phyloP scores from a whole-genome alignment of 2,329 filamentous ascomycete species.

The Fonsecaea nubica region DNA sequence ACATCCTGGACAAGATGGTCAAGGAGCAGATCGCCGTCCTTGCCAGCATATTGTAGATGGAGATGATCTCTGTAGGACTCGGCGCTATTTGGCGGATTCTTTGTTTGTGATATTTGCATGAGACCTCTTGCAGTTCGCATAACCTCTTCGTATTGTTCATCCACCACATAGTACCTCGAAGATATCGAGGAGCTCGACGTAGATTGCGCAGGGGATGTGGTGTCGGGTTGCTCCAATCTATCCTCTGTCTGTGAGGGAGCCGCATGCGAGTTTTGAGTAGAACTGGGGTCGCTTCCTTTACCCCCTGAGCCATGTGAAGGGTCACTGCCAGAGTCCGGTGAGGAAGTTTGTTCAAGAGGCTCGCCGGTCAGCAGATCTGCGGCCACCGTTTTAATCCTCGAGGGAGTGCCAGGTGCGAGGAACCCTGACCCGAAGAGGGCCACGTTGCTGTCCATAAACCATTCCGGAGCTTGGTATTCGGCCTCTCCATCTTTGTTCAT shows the following conservation, averaged over 20 bases:
- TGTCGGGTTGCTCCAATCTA: conserved; percentile 1
- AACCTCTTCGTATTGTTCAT: conserved; percentile 37
- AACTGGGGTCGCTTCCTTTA: neutral
- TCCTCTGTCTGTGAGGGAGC: neutral
- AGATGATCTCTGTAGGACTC: conserved; percentile 62
- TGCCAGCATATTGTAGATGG: conserved; percentile 64
- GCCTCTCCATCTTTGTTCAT: conserved; percentile 24
- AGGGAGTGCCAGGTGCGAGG: conserved; percentile 17
- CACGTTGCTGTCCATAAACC: conserved; percentile 36
- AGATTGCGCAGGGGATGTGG: neutral
- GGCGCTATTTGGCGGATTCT: conserved; percentile 51
- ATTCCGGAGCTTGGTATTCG: conserved; percentile 30
- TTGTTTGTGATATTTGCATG: conserved; percentile 22
- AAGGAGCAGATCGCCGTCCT: conserved; percentile 61
- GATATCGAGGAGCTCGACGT: neutral
- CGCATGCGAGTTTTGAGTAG: neutral
- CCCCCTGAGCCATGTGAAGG: conserved; percentile 12
- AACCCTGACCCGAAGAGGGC: conserved; percentile 21
- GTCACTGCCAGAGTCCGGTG: conserved; percentile 14
- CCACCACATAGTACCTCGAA: conserved; percentile 36
- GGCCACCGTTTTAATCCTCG: conserved; percentile 27
- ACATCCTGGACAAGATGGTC: conserved; percentile 68
- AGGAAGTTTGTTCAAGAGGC: conserved; percentile 19
- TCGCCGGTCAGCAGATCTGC: conserved; percentile 32
- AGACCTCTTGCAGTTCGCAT: conserved; percentile 37